Evolutionary conservation across 169 alveolate species (phyloP).

Genomic region (Plasmodium reichenowi): DNA sequence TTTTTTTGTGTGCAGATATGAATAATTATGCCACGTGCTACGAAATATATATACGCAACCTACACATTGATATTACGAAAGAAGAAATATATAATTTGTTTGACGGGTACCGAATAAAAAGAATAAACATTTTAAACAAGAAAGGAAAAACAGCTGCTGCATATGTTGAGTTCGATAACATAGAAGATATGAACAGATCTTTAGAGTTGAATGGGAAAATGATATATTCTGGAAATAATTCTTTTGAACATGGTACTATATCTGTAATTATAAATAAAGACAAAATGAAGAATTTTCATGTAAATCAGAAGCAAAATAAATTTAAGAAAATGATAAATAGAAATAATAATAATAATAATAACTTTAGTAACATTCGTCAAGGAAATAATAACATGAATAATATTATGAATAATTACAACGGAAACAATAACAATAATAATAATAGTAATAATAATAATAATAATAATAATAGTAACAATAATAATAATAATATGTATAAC

Average conservation of each 20-base stretch:
- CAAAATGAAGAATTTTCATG: slow-evolving; percentile 42
- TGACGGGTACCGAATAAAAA: slow-evolving; percentile 70
- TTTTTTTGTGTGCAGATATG: slow-evolving; percentile 22
- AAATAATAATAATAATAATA: slow-evolving; percentile 41
- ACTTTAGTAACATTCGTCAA: slow-evolving; percentile 43
- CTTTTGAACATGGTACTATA: slow-evolving; percentile 57
- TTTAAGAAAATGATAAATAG: slow-evolving; percentile 42
- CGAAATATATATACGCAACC: slow-evolving; percentile 62
- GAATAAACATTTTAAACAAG: slow-evolving; percentile 52
- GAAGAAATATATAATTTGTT: slow-evolving; percentile 55
- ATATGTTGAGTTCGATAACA: slow-evolving; percentile 61
- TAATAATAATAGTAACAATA: slow-evolving; percentile 24
- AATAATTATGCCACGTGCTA: slow-evolving; percentile 26
- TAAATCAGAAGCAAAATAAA: slow-evolving; percentile 61
- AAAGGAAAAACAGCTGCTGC: slow-evolving; percentile 71
- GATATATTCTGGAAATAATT: slow-evolving; percentile 59
- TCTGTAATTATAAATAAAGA: slow-evolving; percentile 72
- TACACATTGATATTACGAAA: slow-evolving; percentile 50
- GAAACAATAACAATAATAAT: slow-evolving; percentile 3
- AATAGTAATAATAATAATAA: slow-evolving; percentile 6
- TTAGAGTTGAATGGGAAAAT: slow-evolving; percentile 66
- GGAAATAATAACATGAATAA: slow-evolving; percentile 31
- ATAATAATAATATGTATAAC: slow-evolving; percentile 39
- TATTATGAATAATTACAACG: slow-evolving; percentile 17
- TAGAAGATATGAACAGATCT: slow-evolving; percentile 72